These are phyloP conservation scores for Monsonia emarginata DNA, from an alignment of 441 rosid genomes.

Conservation along the genomic window DNA sequence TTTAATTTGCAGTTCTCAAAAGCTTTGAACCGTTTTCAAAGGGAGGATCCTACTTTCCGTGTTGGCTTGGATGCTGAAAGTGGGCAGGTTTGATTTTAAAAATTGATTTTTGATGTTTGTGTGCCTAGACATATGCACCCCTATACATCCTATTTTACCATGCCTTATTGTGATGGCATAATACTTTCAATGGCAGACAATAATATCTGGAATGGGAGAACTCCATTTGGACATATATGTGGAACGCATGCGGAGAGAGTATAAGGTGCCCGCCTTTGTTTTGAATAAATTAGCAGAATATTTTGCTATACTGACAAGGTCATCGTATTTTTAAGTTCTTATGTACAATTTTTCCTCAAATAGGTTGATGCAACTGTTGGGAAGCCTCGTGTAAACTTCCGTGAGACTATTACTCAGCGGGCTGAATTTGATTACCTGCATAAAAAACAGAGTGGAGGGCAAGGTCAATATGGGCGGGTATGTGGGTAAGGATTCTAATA, in stretches of 20 bases:
- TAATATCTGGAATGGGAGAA: slow-evolving; percentile 99
- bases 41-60: slow-evolving; percentile 93
- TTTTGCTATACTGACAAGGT: slow-evolving; percentile 1
- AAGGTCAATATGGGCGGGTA: slow-evolving; percentile 95
- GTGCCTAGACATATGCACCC: not conserved
- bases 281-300: slow-evolving; percentile 2
- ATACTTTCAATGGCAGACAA: slow-evolving; percentile 48
- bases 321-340: not conserved
- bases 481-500: slow-evolving; percentile 46
- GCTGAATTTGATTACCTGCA: slow-evolving; percentile 92
- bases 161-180: slow-evolving; percentile 7
- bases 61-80: slow-evolving; percentile 98
- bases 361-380: slow-evolving; percentile 97
- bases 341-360: slow-evolving; percentile 9
- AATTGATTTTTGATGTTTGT: slow-evolving; percentile 10
- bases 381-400: slow-evolving; percentile 91
- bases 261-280: slow-evolving; percentile 48
- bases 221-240: slow-evolving; percentile 88
- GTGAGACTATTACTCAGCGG: slow-evolving; percentile 81
- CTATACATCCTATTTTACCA: not conserved
- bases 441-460: slow-evolving; percentile 96
- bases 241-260: slow-evolving; percentile 89
- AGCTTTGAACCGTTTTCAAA: slow-evolving; percentile 90
- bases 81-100: slow-evolving; percentile 59
- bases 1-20: slow-evolving; percentile 74